Evolutionary conservation across 148 eudicot species (phyloP), one percentile per base, ranked within the genome.

Genomic region (Spergularia bocconei): DNA sequence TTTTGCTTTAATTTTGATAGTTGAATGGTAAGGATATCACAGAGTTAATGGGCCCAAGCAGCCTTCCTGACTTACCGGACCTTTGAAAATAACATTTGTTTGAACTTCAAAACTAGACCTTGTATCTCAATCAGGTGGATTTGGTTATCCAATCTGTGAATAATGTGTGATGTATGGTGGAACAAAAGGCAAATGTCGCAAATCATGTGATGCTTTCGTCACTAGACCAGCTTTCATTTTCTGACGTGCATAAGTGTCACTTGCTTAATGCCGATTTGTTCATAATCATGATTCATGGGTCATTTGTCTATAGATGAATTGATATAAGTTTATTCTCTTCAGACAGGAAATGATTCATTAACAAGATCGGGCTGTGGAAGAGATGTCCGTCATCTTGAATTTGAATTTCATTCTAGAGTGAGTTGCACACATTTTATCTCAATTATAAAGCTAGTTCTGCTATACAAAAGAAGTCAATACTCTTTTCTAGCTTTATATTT

Each of bases 371-470:
- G 77, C 47, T 70, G 81, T 70, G 92, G 83, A 61, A 90, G 90
- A 85, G 97, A 92, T 84, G 96, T 95, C 41, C 91, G 89, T 63
- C 98, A 92, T 84, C 77, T 95, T 76, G 98, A 95, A 73, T 89
- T 92, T 81, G 87, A 90, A 79, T 88, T 84, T 84, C 71, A 81
- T 63, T 87, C 96, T 59, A 73, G 83, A 57, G 98, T 95, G 86
- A 95, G 97, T 80, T 71, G 47, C 21, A 21, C 11, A 21, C 59
- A n/a, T 1, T 38, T 66, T 51, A 36, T 29, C 56, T 72, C 12
- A 5, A 8, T 80, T 70, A 21, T 21, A 14, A 38, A 71, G 48
- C 57, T 65, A 56, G 6, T 36, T 58, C 5, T 47, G 36, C 67
- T 6, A 63, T 15, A 13, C 41, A 65, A 65, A 50, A 20, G 6